Percentiles rank a stretch among this genome's conserved stretches.
phyloP scores from a whole-genome alignment of 805 yeast species.

The Barnettozyma vustinii region DNA sequence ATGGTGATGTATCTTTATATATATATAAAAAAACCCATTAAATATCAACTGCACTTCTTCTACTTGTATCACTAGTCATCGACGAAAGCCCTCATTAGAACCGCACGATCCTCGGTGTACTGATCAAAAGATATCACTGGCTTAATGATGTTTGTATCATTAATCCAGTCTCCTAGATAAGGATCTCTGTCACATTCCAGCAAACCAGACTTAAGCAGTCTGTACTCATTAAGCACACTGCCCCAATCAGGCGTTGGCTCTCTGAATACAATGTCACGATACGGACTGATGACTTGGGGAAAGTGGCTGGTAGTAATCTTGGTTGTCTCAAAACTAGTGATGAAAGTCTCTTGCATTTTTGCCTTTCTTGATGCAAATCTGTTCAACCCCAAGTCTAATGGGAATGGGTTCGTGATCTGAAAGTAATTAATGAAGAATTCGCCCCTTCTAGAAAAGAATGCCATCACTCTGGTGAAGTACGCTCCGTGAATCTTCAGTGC shows the following conservation, averaged over 20 bases:
- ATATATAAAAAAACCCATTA: not conserved
- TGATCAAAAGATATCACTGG: constrained; percentile 3
- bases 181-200: constrained; percentile 18
- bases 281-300: constrained; percentile 12
- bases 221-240: not conserved
- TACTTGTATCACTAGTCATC: not conserved
- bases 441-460: constrained; percentile 21
- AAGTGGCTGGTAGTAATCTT: constrained; percentile 15
- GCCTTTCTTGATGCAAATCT: constrained; percentile 20
- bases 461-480: constrained; percentile 16
- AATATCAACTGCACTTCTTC: not conserved
- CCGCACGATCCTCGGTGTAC: constrained; percentile 17
- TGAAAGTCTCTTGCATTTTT: constrained; percentile 13
- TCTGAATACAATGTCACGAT: not conserved
- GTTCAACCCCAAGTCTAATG: constrained; percentile 12
- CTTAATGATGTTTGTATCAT: constrained; percentile 1
- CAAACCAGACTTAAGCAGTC: constrained; percentile 9
- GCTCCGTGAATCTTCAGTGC: constrained; percentile 11
- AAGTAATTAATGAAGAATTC: constrained; percentile 21
- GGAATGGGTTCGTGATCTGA: constrained; percentile 17
- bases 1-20: too few relatives aligned
- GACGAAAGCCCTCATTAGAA: constrained; percentile 14
- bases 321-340: constrained; percentile 13
- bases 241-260: too few relatives aligned
- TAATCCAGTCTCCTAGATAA: constrained; percentile 8